Conservation (phyloP, 768 basidiomycete genomes). For the Termitomyces sp. region DNA sequence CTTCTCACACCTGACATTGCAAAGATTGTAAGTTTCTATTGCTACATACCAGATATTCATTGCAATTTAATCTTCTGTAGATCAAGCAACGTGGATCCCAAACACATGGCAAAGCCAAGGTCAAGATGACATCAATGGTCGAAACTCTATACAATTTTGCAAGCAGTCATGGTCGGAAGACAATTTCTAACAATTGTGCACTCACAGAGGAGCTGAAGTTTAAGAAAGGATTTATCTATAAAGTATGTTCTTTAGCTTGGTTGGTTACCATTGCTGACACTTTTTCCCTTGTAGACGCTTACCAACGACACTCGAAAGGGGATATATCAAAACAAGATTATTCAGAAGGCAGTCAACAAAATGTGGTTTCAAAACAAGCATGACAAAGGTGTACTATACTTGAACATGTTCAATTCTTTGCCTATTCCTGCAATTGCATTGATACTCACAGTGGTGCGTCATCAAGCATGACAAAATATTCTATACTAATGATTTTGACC, state of each 20-base stretch:
- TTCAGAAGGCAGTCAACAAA: conserved; percentile 10
- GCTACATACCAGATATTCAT: too few species aligned
- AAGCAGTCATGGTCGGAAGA: too few species aligned
- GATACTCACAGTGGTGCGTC: conserved; percentile 9
- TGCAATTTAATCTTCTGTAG: too few species aligned
- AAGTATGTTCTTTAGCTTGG: conserved; percentile 1
- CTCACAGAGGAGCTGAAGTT: conserved; percentile 16
- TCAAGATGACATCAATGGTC: too few species aligned
- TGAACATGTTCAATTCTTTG: conserved; percentile 17
- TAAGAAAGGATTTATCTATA: conserved; percentile 12
- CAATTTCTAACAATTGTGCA: conserved; percentile 3
- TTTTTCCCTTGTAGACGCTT: neutral
- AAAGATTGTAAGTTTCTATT: too few species aligned
- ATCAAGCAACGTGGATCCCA: too few species aligned
- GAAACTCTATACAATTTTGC: too few species aligned
- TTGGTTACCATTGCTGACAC: too few species aligned
- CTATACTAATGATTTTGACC: neutral
- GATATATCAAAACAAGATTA: conserved; percentile 15
- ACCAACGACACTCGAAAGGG: conserved; percentile 4
- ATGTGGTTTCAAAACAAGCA: conserved; percentile 22
- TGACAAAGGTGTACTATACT: conserved; percentile 19
- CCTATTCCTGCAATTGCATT: conserved; percentile 7
- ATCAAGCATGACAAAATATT: neutral
- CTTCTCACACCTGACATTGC: too few species aligned
- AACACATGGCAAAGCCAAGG: too few species aligned